Evolutionary conservation across 1,139 yeast genomes (phyloP).

Genomic region (Blastobotrys indianensis): DNA sequence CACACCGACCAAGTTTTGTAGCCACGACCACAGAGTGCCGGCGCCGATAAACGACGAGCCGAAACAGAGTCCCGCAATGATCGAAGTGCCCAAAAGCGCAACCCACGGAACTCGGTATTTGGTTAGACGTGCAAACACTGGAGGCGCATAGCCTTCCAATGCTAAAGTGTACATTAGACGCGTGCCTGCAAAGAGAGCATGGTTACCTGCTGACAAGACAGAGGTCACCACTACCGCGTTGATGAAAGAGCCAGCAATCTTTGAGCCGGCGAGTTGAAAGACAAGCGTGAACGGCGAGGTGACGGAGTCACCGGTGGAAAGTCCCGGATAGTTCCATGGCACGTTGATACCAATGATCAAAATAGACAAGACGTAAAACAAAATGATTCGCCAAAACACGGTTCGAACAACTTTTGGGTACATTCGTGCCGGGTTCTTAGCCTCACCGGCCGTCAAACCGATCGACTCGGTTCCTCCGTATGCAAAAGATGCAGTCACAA

Average conservation of each 20-base stretch:
- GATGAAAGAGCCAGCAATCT: constrained; percentile 45
- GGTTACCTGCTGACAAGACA: constrained; percentile 48
- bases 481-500: constrained; percentile 60
- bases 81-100: constrained; percentile 35
- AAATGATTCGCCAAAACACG: constrained; percentile 50
- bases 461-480: constrained; percentile 65
- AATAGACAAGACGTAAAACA: constrained; percentile 43
- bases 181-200: constrained; percentile 47
- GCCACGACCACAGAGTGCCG: constrained; percentile 55
- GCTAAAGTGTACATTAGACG: constrained; percentile 45
- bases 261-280: constrained; percentile 47
- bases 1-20: constrained; percentile 59
- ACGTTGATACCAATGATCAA: constrained; percentile 45
- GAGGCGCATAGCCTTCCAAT: constrained; percentile 46
- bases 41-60: constrained; percentile 48
- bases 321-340: constrained; percentile 41
- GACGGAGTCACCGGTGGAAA: constrained; percentile 39
- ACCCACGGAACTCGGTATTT: constrained; percentile 47
- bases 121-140: constrained; percentile 41
- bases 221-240: constrained; percentile 48
- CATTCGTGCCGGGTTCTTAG: constrained; percentile 50
- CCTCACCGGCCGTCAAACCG: constrained; percentile 62
- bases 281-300: constrained; percentile 65
- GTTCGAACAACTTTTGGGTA: constrained; percentile 55
- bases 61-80: constrained; percentile 59